Evolutionary conservation across 352 stramenopile species (phyloP), one percentile per base, ranked within the genome.

Genomic region (Thraustochytrium aureum): DNA sequence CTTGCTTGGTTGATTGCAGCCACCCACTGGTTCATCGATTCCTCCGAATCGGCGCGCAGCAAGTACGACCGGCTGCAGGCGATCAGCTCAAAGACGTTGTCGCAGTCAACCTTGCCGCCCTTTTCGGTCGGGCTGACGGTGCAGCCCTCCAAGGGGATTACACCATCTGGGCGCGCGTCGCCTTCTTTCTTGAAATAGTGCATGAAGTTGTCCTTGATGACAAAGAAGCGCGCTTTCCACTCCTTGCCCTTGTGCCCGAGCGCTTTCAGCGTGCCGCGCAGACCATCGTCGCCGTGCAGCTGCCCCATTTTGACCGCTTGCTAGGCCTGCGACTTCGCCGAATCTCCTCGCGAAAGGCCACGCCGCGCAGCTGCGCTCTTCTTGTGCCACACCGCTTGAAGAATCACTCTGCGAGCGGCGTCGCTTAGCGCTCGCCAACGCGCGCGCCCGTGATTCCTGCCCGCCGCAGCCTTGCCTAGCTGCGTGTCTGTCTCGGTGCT

Each of bases 241-340:
- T 79, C 69, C 54, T 79, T 79, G 69, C 69, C 69, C 41, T 79
- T 79, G 56, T 79, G 69, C 38, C 69, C 69, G 2, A 79, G 69
- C 20, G 69, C 69, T 17, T 56, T 26, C 50, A 79, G 30, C 12
- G 33, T 45, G 37, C 69, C 69, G 14, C n/a, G 12, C 69, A 67
- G 47, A 20, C 69, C 69, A 33, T 54, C 74, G 35, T 65, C 75
- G 17, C 72, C 64, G 39, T 67, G 75, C 14, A 75, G 69, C 6
- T 41, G 32, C 62, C 10, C 85, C 84, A 72, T 88, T 85, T 5
- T 90, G 73, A 26, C 47, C 47, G n/a, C n/a, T n/a, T n/a, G n/a
- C n/a, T n/a, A n/a, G n/a, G n/a, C n/a, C n/a, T n/a, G n/a, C n/a
- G n/a, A n/a, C n/a, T n/a, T n/a, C n/a, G n/a, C n/a, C n/a, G n/a